Evolutionary conservation across 1,284 basidiomycete genomes (phyloP).

Genomic region (Flammula alnicola): DNA sequence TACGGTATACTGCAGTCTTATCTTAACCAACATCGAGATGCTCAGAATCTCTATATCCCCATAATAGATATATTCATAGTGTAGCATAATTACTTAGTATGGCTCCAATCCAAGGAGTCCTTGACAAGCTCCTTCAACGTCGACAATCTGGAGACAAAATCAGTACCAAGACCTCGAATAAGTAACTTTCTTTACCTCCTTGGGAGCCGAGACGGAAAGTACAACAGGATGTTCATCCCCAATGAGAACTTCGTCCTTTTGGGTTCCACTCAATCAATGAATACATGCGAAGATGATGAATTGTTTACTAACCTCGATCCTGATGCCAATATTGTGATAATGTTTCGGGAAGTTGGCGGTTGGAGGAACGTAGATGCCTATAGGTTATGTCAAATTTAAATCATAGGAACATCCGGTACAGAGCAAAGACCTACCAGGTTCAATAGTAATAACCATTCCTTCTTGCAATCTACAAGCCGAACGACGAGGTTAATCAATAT

Average conservation of each 20-base stretch:
- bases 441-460: constrained; percentile 90
- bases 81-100: constrained; percentile 51
- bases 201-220: constrained; percentile 81
- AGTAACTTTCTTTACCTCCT: no score
- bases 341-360: constrained; percentile 76
- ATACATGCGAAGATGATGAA: background rate
- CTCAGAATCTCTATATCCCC: no score
- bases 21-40: no score
- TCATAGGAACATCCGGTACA: constrained; percentile 6
- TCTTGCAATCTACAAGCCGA: constrained; percentile 53
- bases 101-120: constrained; percentile 72
- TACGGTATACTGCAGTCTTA: no score
- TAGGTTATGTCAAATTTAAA: constrained; percentile 19
- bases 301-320: constrained; percentile 71
- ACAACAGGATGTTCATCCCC: constrained; percentile 70
- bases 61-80: no score
- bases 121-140: constrained; percentile 89
- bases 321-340: constrained; percentile 88
- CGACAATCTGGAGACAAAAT: no score
- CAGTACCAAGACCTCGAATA: no score
- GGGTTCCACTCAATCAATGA: constrained; percentile 6
- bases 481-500: background rate
- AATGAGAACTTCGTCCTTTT: constrained; percentile 84
- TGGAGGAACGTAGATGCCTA: constrained; percentile 84
- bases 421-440: constrained; percentile 58